These are phyloP conservation scores for Nemania sp. DNA, from an alignment of 2,329 filamentous ascomycete genomes.

Conservation along the genomic window DNA sequence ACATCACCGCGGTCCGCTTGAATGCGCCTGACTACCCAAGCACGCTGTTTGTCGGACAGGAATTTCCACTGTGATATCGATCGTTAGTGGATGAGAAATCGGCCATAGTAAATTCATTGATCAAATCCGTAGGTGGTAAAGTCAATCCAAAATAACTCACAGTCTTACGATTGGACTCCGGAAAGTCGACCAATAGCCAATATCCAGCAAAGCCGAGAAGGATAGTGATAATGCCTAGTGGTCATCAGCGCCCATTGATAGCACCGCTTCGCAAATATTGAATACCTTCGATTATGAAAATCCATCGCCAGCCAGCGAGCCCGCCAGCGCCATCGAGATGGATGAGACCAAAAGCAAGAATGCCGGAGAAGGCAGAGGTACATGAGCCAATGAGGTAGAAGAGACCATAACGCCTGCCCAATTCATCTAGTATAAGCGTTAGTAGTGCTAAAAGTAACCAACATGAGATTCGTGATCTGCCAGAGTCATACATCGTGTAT, in stretches of 20 bases:
- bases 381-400: conserved; percentile 72
- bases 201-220: conserved; percentile 45
- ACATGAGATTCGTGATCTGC: not conserved
- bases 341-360: conserved; percentile 71
- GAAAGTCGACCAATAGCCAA: conserved; percentile 54
- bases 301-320: conserved; percentile 68
- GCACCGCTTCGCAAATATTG: not conserved
- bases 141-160: conserved; percentile 7
- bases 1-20: conserved; percentile 51
- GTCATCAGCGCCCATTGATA: conserved; percentile 28
- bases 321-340: conserved; percentile 61
- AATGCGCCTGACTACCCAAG: conserved; percentile 45
- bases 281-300: conserved; percentile 61
- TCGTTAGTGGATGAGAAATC: not conserved
- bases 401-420: conserved; percentile 68
- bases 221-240: conserved; percentile 57
- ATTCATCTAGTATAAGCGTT: conserved; percentile 53
- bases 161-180: conserved; percentile 45
- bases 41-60: conserved; percentile 44
- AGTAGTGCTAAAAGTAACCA: conserved; percentile 3
- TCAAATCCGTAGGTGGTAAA: not conserved
- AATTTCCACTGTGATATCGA: conserved; percentile 40
- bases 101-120: not conserved
- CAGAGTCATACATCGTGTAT: conserved; percentile 59
- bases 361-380: conserved; percentile 67